Base-by-base conservation (phyloP, 2,329 filamentous ascomycete species). In the Stenocarpella maydis region DNA sequence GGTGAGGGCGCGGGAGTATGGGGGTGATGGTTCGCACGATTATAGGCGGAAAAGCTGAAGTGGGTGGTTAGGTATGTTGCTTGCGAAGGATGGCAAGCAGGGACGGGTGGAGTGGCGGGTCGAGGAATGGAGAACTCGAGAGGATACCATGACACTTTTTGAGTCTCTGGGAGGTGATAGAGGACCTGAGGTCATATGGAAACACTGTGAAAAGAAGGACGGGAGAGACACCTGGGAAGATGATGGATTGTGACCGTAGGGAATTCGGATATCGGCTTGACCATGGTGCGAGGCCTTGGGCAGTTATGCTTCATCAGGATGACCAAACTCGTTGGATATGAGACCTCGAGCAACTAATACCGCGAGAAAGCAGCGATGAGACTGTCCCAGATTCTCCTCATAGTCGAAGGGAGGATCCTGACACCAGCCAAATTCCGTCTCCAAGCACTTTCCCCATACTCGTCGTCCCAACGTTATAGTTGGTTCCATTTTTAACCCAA, bases 51-150 rank as follows among this genome's bases (percentile, higher is more conserved):
- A 12, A 17, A 52, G 37, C 26, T 65, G 31, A 65, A 21, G 14
- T 65, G 61, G 61, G 61, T 45, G 3, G 28, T 52, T 2, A 50
- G 34, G 4, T 65, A 53, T 31, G 34, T 43, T 41, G 24, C 45
- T n/a, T 24, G 61, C 21, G 8, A 65, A 39, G 24, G 47, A 52
- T 17, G 52, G 58, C 24, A 58, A 63, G 21, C 63, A 73, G 53
- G 71, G 68, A 24, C 66, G 69, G n/a, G 68, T 75, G 24, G 70
- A 72, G 69, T 76, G 74, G 74, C 73, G 74, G 52, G 72, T 76
- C 21, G 74, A 72, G 39, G 69, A 73, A 37, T 74, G 74, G 74
- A 74, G 74, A 69, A 74, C 74, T 15, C 67, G 66, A 34, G 54
- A 71, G 49, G 39, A 64, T 63, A 70, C 74, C 58, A 63, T 74